Evolutionary conservation across 2,329 filamentous ascomycete species (phyloP).

Genomic region (Ilyonectria destructans): DNA sequence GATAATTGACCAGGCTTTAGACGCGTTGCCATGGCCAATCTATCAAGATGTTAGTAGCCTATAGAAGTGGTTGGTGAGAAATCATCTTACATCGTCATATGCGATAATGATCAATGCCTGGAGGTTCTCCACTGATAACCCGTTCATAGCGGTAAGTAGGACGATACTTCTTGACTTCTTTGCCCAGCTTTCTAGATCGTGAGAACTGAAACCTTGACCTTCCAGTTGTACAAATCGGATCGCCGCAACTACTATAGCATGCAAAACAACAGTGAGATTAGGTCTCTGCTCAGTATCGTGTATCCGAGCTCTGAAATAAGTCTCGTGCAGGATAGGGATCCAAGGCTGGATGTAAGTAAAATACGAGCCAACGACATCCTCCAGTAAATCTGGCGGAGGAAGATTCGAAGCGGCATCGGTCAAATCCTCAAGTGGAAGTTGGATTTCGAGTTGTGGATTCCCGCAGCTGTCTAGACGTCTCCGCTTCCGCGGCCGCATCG

Average conservation of each 20-base stretch:
- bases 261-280: constrained; percentile 30
- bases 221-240: constrained; percentile 36
- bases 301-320: constrained; percentile 40
- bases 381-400: constrained; percentile 37
- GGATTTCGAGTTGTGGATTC: constrained; percentile 42
- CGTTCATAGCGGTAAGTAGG: constrained; percentile 41
- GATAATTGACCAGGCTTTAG: constrained; percentile 49
- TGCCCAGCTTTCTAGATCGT: constrained; percentile 30
- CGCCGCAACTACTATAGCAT: constrained; percentile 44
- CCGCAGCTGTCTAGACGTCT: constrained; percentile 43
- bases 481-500: constrained; percentile 33
- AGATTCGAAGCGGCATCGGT: constrained; percentile 26
- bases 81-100: constrained; percentile 37
- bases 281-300: constrained; percentile 40
- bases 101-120: constrained; percentile 45
- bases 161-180: constrained; percentile 41
- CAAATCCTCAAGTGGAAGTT: constrained; percentile 35
- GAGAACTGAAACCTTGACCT: background rate
- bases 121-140: constrained; percentile 43
- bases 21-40: constrained; percentile 38
- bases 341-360: constrained; percentile 43
- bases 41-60: background rate
- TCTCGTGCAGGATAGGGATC: constrained; percentile 44
- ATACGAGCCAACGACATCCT: constrained; percentile 43
- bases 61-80: too few relatives aligned